A percentile compares a stretch with the other conserved stretches of the same genome.
Conservation (phyloP, 208 protist genomes). For the Trypanosomatidae sp. region DNA sequence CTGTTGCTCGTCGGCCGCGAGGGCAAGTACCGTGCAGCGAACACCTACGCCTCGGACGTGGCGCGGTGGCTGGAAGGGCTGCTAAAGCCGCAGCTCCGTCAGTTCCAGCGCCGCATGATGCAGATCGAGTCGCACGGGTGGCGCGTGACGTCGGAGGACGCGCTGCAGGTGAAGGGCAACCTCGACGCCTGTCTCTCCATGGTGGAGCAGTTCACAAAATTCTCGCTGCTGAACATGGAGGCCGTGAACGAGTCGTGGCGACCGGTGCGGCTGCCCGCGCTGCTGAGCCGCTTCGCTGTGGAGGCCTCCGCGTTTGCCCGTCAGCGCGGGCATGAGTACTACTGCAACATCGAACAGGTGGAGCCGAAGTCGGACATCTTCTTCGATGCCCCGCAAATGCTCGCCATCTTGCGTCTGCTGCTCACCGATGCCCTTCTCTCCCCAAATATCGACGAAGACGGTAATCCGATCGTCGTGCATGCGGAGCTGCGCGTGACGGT, state of each 20-base stretch:
- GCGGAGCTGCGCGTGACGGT: constrained; percentile 46
- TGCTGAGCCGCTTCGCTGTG: constrained; percentile 55
- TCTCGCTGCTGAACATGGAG: constrained; percentile 83
- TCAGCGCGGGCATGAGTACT: constrained; percentile 33
- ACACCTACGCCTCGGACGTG: constrained; percentile 74
- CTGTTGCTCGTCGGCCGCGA: constrained; percentile 79
- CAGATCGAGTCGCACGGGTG: constrained; percentile 57
- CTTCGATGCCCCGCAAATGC: constrained; percentile 62
- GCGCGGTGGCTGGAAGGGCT: constrained; percentile 66
- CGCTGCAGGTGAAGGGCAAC: constrained; percentile 55
- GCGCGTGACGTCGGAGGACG: constrained; percentile 57
- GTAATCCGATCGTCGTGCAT: constrained; percentile 22
- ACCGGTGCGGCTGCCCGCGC: constrained; percentile 48
- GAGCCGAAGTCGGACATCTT: constrained; percentile 68
- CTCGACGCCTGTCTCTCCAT: constrained; percentile 65
- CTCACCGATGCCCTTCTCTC: constrained; percentile 34
- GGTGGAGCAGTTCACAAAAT: constrained; percentile 67
- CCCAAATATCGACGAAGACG: constrained; percentile 12
- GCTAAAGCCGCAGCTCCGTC: constrained; percentile 70
- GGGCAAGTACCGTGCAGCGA: constrained; percentile 60
- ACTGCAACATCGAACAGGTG: constrained; percentile 54
- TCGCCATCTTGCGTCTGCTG: constrained; percentile 50
- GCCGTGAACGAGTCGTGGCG: constrained; percentile 70
- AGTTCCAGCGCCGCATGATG: constrained; percentile 61
- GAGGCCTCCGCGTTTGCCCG: constrained; percentile 41